Evolutionary conservation across 805 yeast genomes (phyloP).

Genomic region (Kazachstania martiniae): DNA sequence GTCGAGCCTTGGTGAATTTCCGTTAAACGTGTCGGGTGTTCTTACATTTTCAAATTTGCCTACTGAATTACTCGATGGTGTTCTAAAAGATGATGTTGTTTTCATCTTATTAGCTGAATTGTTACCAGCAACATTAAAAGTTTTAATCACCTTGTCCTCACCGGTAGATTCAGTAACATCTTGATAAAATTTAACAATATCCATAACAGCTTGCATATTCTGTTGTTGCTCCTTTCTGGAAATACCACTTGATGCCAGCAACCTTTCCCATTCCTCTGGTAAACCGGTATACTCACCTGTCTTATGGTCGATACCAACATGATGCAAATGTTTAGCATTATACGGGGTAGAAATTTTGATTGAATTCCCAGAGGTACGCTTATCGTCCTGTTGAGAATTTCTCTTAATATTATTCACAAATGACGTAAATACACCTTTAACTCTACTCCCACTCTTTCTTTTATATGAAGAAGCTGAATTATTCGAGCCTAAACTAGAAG

Average conservation of each 20-base stretch:
- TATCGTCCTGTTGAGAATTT: constrained; percentile 24
- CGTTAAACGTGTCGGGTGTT: background rate
- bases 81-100: constrained; percentile 1
- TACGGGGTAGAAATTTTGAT: constrained; percentile 76
- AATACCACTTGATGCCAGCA: constrained; percentile 77
- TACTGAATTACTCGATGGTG: constrained; percentile 2
- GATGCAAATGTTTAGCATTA: constrained; percentile 82
- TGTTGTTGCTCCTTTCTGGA: constrained; percentile 79
- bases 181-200: constrained; percentile 78
- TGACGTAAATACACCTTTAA: constrained; percentile 49
- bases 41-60: background rate
- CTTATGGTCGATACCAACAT: constrained; percentile 79
- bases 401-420: constrained; percentile 32
- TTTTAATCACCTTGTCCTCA: constrained; percentile 32
- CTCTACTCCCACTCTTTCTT: constrained; percentile 11
- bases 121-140: constrained; percentile 21
- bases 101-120: background rate
- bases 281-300: constrained; percentile 86
- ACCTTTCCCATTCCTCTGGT: constrained; percentile 85
- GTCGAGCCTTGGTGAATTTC: constrained; percentile 1
- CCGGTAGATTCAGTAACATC: constrained; percentile 37
- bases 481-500: constrained; percentile 1
- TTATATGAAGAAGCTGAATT: constrained; percentile 1
- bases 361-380: constrained; percentile 11
- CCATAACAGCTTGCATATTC: constrained; percentile 90